A percentile compares a stretch with the other conserved stretches of the same genome.
phyloP scores from a whole-genome alignment of 2,329 filamentous ascomycete genomes.

The Sarocladium kiliense region DNA sequence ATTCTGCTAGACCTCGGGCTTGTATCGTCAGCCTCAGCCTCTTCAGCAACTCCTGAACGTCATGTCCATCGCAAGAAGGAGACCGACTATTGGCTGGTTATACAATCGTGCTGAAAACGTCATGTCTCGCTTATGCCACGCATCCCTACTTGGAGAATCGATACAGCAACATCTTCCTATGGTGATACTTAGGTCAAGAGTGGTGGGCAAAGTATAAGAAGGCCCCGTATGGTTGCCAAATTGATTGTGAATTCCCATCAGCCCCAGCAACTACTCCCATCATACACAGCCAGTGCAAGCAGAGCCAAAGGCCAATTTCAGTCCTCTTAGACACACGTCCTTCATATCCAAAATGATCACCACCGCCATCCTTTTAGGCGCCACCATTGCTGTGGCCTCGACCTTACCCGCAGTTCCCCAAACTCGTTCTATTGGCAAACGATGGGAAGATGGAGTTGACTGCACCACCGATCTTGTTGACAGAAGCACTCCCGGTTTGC shows the following conservation, averaged over 20 bases:
- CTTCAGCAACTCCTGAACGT: too few relatives aligned
- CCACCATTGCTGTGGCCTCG: background rate
- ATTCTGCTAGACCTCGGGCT: too few relatives aligned
- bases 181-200: background rate
- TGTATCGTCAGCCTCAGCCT: too few relatives aligned
- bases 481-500: background rate
- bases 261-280: background rate
- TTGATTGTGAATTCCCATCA: background rate
- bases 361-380: background rate
- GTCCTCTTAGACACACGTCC: background rate
- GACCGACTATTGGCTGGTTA: too few relatives aligned
- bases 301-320: too few relatives aligned
- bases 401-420: background rate
- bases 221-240: background rate
- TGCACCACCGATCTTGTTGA: conserved; percentile 1
- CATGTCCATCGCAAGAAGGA: too few relatives aligned
- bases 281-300: background rate
- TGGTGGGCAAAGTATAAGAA: background rate
- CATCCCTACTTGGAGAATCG: background rate
- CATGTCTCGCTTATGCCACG: background rate
- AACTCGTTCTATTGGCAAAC: background rate
- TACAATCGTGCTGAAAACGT: background rate
- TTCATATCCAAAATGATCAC: background rate
- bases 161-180: background rate
- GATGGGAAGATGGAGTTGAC: background rate